phyloP scores from a whole-genome alignment of 257 asterid species.

The Jacaranda copaia region DNA sequence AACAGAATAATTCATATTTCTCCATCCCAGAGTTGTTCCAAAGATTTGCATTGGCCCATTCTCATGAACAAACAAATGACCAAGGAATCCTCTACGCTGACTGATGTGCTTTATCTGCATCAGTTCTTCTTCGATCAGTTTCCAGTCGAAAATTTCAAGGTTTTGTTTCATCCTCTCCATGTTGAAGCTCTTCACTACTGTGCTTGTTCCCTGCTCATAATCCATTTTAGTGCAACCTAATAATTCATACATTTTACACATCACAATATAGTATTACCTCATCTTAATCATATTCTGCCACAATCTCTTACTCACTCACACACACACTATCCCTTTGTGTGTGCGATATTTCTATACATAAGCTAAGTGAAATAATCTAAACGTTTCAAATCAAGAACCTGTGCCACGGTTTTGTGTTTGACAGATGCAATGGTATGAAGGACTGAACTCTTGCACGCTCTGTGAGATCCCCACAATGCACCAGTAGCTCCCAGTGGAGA shows the following conservation, averaged over 20 bases:
- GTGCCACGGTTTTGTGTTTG: slow-evolving; percentile 38
- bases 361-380: too few relatives aligned
- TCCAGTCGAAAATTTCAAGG: slow-evolving; percentile 33
- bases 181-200: slow-evolving; percentile 21
- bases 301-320: too few relatives aligned
- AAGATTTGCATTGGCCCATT: slow-evolving; percentile 39
- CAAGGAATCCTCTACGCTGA: too few relatives aligned
- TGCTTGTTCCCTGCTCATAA: slow-evolving; percentile 28
- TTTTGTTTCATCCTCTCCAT: slow-evolving; percentile 24
- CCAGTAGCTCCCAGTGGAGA: slow-evolving; percentile 49
- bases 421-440: slow-evolving; percentile 42
- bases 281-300: too few relatives aligned
- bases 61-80: too few relatives aligned
- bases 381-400: slow-evolving; percentile 31
- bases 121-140: slow-evolving; percentile 41
- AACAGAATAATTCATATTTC: slow-evolving; percentile 21
- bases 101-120: slow-evolving; percentile 38
- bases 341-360: too few relatives aligned
- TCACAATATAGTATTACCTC: too few relatives aligned
- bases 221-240: slow-evolving; percentile 39
- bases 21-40: slow-evolving; percentile 51
- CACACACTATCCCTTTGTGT: too few relatives aligned
- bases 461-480: slow-evolving; percentile 36
- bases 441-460: slow-evolving; percentile 39
- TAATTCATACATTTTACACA: neutral